Conservation (phyloP, 805 yeast genomes). For the Wickerhamomyces strasburgensis region DNA sequence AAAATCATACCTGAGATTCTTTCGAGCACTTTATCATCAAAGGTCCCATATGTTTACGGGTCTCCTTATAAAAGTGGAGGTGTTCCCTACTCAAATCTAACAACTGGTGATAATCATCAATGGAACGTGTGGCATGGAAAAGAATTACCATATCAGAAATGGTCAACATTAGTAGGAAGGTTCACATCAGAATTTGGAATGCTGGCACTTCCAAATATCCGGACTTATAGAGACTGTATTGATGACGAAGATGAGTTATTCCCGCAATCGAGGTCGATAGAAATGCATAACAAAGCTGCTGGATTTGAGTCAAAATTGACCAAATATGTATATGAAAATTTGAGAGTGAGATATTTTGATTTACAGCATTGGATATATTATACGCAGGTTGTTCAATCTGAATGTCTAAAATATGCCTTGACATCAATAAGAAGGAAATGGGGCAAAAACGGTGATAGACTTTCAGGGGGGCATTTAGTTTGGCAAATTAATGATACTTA, state of each 20-base stretch:
- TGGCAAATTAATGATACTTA: conserved; percentile 54
- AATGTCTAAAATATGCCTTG: conserved; percentile 43
- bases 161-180: conserved; percentile 42
- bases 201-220: conserved; percentile 38
- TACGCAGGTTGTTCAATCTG: conserved; percentile 50
- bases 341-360: conserved; percentile 31
- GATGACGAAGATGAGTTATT: conserved; percentile 34
- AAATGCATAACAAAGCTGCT: conserved; percentile 44
- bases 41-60: conserved; percentile 38
- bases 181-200: conserved; percentile 53
- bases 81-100: conserved; percentile 29
- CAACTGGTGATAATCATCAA: conserved; percentile 47
- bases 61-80: conserved; percentile 47
- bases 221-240: conserved; percentile 34
- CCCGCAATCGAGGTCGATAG: conserved; percentile 41
- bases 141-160: conserved; percentile 44
- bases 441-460: conserved; percentile 32
- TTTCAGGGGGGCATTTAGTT: conserved; percentile 42
- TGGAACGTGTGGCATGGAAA: conserved; percentile 57
- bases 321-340: conserved; percentile 41
- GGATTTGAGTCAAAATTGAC: conserved; percentile 44
- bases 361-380: conserved; percentile 42
- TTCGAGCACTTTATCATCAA: conserved; percentile 44
- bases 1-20: conserved; percentile 32
- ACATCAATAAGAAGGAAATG: conserved; percentile 44